phyloP scores from a whole-genome alignment of 768 basidiomycete genomes.

The Boletus patriciae region DNA sequence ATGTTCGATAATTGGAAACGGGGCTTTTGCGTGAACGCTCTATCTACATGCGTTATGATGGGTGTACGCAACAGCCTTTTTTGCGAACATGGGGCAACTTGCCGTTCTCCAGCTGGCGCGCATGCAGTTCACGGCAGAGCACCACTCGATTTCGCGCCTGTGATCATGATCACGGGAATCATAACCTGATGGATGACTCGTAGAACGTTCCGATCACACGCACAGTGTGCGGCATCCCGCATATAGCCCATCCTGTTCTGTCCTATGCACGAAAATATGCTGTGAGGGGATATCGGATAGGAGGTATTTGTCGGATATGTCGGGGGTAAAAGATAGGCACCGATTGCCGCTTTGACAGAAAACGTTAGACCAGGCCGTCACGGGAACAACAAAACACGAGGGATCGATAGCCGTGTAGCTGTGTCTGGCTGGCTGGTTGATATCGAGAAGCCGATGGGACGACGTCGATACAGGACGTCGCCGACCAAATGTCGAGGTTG shows the following conservation, averaged over 20 bases:
- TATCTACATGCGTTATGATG: slow-evolving; percentile 18
- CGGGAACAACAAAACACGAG: slow-evolving; percentile 13
- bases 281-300: slow-evolving; percentile 16
- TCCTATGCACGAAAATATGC: background rate
- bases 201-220: slow-evolving; percentile 23
- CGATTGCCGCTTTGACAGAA: slow-evolving; percentile 19
- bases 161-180: slow-evolving; percentile 28
- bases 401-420: slow-evolving; percentile 11
- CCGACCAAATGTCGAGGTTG: slow-evolving; percentile 1
- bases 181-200: slow-evolving; percentile 15
- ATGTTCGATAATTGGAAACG: slow-evolving; percentile 20
- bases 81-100: slow-evolving; percentile 10
- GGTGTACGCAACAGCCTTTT: slow-evolving; percentile 12
- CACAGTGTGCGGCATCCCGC: slow-evolving; percentile 8
- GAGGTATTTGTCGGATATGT: slow-evolving; percentile 20
- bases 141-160: slow-evolving; percentile 8
- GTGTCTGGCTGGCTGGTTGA: slow-evolving; percentile 9
- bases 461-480: slow-evolving; percentile 2
- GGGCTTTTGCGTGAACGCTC: slow-evolving; percentile 7
- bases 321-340: slow-evolving; percentile 23
- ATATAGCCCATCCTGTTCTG: slow-evolving; percentile 5
- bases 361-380: slow-evolving; percentile 13
- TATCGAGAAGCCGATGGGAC: slow-evolving; percentile 12
- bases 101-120: slow-evolving; percentile 8
- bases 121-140: slow-evolving; percentile 26